Evolutionary conservation across 257 asterid species (phyloP), one percentile per base, ranked within the genome.

Genomic region (Solanum commersonii): DNA sequence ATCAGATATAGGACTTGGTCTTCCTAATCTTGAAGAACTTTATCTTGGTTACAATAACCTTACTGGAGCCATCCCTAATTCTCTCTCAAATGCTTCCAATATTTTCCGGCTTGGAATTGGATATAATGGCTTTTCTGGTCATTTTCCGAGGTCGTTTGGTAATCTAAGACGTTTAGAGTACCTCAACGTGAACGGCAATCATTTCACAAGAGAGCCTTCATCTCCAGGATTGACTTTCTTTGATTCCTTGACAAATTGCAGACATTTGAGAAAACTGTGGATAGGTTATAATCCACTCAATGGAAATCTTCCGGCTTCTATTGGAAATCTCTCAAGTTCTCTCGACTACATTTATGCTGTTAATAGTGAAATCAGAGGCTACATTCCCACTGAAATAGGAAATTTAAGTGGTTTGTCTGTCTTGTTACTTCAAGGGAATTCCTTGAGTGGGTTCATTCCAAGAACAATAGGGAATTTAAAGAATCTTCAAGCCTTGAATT

Each of bases 61-160:
- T 29, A 63, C 78, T 71, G 93, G 93, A 46, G 7, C 87, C 27
- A 68, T 93, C 15, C 94, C 94, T 7, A 3, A 40, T 71, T 90
- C 90, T 7, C 83, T 90, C 9, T 76, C 88, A 87, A 88, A 88
- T 9, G 87, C 90, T 40, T 89, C 90, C 6, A 60, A 84, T 10
- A 88, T 90, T 70, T 81, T 81, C 70, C 70, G 70, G 85, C 31
- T 81, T 15, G 85, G 85, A 29, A 29, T 81, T 49, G 85, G 85
- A 46, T 81, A 81, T 49, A 81, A 81, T 81, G 10, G 33, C 68
- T 31, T 4, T 18, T 15, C 27, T 90, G 49, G 40, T 40, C 73
- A 34, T 91, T 2, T 93, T 74, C 95, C 94, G 0, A 76, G n/a
- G 16, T 89, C 92, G 3, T 70, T 92, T 78, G 94, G 91, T 18